phyloP scores from a whole-genome alignment of 2,329 filamentous ascomycete genomes.

The Xylaria digitata region DNA sequence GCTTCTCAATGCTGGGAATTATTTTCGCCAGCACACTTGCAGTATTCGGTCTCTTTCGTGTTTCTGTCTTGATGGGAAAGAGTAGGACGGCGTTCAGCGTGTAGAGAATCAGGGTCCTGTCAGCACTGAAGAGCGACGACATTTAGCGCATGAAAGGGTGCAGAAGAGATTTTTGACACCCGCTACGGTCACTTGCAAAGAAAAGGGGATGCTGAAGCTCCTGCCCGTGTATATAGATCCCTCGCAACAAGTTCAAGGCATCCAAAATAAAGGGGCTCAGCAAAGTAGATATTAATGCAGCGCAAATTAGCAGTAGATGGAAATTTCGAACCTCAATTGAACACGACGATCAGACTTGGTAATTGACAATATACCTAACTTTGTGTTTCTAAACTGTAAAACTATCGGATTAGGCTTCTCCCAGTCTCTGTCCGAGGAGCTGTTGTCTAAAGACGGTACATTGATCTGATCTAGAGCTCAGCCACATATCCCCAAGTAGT shows the following conservation, averaged over 20 bases:
- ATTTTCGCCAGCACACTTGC: not conserved
- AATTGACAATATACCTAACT: not conserved
- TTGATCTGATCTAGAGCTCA: not conserved
- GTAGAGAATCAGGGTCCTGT: slow-evolving; percentile 25
- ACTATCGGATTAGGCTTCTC: no score
- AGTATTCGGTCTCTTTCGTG: slow-evolving; percentile 15
- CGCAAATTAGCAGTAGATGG: slow-evolving; percentile 25
- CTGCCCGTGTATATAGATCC: slow-evolving; percentile 36
- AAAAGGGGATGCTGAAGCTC: slow-evolving; percentile 10
- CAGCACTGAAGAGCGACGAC: slow-evolving; percentile 26
- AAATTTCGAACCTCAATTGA: slow-evolving; percentile 21
- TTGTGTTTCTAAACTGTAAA: no score
- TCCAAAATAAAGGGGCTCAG: slow-evolving; percentile 17
- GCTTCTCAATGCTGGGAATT: slow-evolving; percentile 19
- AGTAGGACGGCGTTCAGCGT: slow-evolving; percentile 37
- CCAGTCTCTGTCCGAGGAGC: no score
- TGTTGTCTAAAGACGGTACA: no score
- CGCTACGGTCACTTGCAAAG: slow-evolving; percentile 17
- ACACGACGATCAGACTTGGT: not conserved
- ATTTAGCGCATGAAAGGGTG: slow-evolving; percentile 33
- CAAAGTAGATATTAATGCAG: slow-evolving; percentile 37
- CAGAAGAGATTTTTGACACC: slow-evolving; percentile 22
- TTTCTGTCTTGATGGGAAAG: slow-evolving; percentile 29
- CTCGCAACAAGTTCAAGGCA: slow-evolving; percentile 16
- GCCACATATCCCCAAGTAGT: slow-evolving; percentile 17